phyloP scores from a whole-genome alignment of 208 protist species.

The Leishmania mexicana region DNA sequence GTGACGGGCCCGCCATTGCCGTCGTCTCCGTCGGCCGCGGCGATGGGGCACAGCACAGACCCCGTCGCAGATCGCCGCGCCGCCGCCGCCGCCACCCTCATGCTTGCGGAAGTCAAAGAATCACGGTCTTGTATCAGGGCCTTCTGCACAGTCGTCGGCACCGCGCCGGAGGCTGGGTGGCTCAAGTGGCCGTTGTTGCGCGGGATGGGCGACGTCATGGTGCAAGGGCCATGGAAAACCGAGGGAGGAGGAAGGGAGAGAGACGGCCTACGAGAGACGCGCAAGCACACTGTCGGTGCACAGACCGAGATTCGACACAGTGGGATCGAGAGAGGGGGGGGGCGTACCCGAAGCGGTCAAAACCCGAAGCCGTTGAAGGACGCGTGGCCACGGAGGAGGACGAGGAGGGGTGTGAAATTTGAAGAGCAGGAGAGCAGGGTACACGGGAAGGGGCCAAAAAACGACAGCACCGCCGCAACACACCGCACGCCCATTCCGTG shows the following conservation, averaged over 20 bases:
- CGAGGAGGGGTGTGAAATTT: not conserved
- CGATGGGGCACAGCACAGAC: not conserved
- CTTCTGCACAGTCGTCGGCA: constrained; percentile 25
- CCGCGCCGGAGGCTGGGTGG: constrained; percentile 9
- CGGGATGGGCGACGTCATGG: not conserved
- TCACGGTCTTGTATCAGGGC: constrained; percentile 17
- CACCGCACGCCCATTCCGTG: not conserved
- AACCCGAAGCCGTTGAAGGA: not conserved
- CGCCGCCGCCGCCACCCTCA: not conserved
- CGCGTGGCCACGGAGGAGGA: not conserved
- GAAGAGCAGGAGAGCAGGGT: not conserved
- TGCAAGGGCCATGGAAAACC: not conserved
- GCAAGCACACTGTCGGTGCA: not conserved
- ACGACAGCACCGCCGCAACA: not conserved
- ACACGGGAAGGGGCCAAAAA: not conserved
- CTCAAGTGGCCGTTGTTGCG: not conserved
- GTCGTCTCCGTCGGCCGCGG: constrained; percentile 9
- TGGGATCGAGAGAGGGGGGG: not conserved
- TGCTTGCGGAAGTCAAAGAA: constrained; percentile 10
- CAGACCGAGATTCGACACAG: not conserved
- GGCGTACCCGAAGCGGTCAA: not conserved
- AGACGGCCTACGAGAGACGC: not conserved
- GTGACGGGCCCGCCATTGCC: not conserved
- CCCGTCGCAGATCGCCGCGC: not conserved
- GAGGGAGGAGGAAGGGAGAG: not conserved